phyloP scores from a whole-genome alignment of 2,329 filamentous ascomycete genomes.

The Beauveria scarabaeidicola region DNA sequence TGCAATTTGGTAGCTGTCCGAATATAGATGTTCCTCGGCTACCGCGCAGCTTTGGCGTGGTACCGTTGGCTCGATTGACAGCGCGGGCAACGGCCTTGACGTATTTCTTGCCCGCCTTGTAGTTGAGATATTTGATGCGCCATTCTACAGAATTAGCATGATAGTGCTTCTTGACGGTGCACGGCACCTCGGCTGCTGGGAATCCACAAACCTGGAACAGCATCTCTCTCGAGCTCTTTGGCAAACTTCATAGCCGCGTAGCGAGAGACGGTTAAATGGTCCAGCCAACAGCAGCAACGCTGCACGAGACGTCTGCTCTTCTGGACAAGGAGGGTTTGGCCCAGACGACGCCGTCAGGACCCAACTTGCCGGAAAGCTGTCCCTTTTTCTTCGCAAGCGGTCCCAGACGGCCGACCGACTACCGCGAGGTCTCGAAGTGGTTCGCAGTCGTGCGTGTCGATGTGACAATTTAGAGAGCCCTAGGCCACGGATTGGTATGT shows the following conservation, averaged over 20 bases:
- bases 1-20: constrained; percentile 8
- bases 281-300: constrained; percentile 6
- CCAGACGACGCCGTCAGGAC: not conserved
- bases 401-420: not conserved
- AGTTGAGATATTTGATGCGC: constrained; percentile 88
- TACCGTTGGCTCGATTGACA: constrained; percentile 51
- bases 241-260: constrained; percentile 51
- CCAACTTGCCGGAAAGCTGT: not conserved
- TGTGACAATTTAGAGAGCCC: not conserved
- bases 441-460: not conserved
- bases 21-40: constrained; percentile 3
- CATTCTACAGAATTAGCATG: constrained; percentile 51
- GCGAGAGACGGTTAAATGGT: not conserved
- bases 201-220: constrained; percentile 62
- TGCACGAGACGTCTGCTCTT: constrained; percentile 7
- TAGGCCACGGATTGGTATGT: constrained; percentile 9
- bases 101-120: constrained; percentile 92
- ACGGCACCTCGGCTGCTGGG: not conserved
- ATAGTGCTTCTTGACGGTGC: not conserved
- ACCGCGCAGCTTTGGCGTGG: constrained; percentile 32
- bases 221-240: constrained; percentile 76
- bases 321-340: not conserved
- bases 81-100: constrained; percentile 75
- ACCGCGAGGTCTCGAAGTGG: not conserved
- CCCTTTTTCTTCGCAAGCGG: not conserved